Percentiles rank a stretch among this genome's conserved stretches.
These are phyloP conservation scores for Yamadazyma songkhlaensis DNA, from an alignment of 1,139 yeast genomes.

Conservation along the genomic window DNA sequence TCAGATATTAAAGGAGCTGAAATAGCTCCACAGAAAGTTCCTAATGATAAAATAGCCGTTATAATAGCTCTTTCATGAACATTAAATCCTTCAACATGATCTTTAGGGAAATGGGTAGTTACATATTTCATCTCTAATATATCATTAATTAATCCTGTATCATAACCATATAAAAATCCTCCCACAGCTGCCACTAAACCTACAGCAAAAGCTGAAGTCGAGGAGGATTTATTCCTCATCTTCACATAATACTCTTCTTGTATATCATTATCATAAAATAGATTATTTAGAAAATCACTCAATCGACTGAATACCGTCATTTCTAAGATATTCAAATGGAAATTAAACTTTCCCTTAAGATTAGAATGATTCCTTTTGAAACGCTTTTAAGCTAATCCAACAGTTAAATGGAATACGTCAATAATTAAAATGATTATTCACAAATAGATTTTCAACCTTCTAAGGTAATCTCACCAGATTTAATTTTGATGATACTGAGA, in stretches of 20 bases:
- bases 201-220: slow-evolving; percentile 60
- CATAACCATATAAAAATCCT: slow-evolving; percentile 80
- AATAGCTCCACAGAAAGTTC: slow-evolving; percentile 76
- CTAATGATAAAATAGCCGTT: slow-evolving; percentile 69
- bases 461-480: not conserved
- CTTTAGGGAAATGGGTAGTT: slow-evolving; percentile 48
- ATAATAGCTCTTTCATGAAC: slow-evolving; percentile 64
- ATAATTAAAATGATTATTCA: too few species aligned
- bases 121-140: slow-evolving; percentile 70
- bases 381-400: not conserved
- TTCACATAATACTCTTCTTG: slow-evolving; percentile 40
- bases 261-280: slow-evolving; percentile 35
- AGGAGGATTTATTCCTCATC: slow-evolving; percentile 49
- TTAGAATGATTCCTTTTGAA: not conserved
- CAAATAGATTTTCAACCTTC: too few species aligned
- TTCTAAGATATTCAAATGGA: not conserved
- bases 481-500: slow-evolving; percentile 3
- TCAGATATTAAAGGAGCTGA: slow-evolving; percentile 65
- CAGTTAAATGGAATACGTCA: too few species aligned
- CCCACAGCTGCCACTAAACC: slow-evolving; percentile 80
- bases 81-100: slow-evolving; percentile 38
- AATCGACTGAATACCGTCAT: not conserved
- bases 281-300: slow-evolving; percentile 19
- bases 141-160: slow-evolving; percentile 77
- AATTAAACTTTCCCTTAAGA: not conserved